Evolutionary conservation across 2,329 filamentous ascomycete species (phyloP).

Genomic region (Colletotrichum cereale): DNA sequence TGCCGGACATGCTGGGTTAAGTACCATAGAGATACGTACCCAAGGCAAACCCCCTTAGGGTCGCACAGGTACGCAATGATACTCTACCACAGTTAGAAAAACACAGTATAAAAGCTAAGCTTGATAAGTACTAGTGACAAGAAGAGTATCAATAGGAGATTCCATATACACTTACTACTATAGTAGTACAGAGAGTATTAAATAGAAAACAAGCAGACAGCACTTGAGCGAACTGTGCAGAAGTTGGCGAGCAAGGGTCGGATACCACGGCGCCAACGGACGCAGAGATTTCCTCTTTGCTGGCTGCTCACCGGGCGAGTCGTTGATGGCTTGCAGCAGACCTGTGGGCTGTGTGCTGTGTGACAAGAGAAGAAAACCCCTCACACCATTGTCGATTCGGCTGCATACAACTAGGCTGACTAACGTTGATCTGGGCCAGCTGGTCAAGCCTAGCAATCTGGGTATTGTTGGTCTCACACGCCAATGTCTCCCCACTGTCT

Average conservation of each 20-base stretch:
- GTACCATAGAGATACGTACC: too few relatives aligned
- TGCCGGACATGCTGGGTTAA: slow-evolving; percentile 17
- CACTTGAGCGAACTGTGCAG: too few relatives aligned
- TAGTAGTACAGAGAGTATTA: too few relatives aligned
- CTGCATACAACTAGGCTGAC: neutral
- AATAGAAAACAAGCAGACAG: too few relatives aligned
- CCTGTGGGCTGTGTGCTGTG: neutral
- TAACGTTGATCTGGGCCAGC: neutral
- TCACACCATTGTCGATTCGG: neutral
- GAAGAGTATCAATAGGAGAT: too few relatives aligned
- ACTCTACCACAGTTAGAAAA: too few relatives aligned
- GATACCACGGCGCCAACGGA: slow-evolving; percentile 3
- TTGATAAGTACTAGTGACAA: too few relatives aligned
- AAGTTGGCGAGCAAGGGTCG: too few relatives aligned
- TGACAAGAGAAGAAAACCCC: slow-evolving; percentile 10
- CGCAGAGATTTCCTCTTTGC: slow-evolving; percentile 23
- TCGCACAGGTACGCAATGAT: too few relatives aligned
- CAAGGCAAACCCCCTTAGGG: too few relatives aligned
- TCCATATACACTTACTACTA: too few relatives aligned
- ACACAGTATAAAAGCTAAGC: too few relatives aligned
- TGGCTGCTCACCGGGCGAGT: slow-evolving; percentile 1
- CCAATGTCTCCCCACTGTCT: slow-evolving; percentile 7
- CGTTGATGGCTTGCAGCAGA: slow-evolving; percentile 23
- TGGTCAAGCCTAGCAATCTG: neutral
- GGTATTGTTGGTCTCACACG: neutral